A percentile compares a stretch with the other conserved stretches of the same genome.
phyloP scores from a whole-genome alignment of 352 stramenopile species.

The Globisporangium radiosum region DNA sequence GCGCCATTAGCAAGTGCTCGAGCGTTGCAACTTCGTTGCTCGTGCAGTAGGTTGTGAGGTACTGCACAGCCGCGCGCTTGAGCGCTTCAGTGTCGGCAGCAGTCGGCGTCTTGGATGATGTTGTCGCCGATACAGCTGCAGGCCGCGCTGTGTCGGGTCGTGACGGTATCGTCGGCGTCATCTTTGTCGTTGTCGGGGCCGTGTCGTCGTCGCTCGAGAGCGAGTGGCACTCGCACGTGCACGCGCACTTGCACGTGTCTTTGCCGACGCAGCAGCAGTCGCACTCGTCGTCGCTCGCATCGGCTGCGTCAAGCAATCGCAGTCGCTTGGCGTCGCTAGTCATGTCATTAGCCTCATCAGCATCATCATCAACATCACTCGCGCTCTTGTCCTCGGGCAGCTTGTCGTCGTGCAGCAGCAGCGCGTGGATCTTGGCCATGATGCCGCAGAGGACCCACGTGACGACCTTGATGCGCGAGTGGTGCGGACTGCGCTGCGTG shows the following conservation, averaged over 20 bases:
- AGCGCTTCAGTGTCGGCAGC: constrained; percentile 20
- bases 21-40: constrained; percentile 15
- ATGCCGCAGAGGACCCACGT: constrained; percentile 84
- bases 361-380: constrained; percentile 14
- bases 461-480: constrained; percentile 78
- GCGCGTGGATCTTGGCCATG: constrained; percentile 76
- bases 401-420: constrained; percentile 70
- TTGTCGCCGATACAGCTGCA: constrained; percentile 13
- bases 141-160: not conserved
- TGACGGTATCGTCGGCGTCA: not conserved
- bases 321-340: constrained; percentile 12
- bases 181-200: constrained; percentile 8
- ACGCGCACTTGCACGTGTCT: constrained; percentile 45
- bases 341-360: constrained; percentile 20
- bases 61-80: constrained; percentile 22
- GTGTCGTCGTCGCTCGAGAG: constrained; percentile 29
- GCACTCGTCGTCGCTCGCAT: constrained; percentile 33
- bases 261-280: constrained; percentile 68
- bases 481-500: constrained; percentile 70
- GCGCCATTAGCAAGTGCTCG: constrained; percentile 27
- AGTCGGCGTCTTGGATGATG: constrained; percentile 13
- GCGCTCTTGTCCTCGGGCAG: constrained; percentile 26
- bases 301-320: not conserved
- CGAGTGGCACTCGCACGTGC: constrained; percentile 61
- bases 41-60: constrained; percentile 17